Evolutionary conservation across 1,139 yeast species (phyloP), one percentile per base, ranked within the genome.

Genomic region (Yamadazyma pseudoaaseri): DNA sequence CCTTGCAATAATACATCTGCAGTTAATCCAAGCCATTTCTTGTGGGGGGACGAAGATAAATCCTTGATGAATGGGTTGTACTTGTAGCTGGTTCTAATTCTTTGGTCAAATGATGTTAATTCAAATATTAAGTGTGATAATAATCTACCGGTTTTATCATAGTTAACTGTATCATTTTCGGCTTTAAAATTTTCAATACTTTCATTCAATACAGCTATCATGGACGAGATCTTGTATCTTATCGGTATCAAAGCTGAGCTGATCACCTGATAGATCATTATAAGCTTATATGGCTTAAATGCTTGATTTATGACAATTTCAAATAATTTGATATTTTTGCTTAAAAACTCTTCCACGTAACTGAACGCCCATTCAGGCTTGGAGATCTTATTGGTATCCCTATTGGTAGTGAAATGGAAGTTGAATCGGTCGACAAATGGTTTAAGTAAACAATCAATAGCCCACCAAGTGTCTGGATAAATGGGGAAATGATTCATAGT

Each of bases 301-400:
- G 42, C 37, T n/a, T 52, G 52, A 29, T 62, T 68, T 3, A 62
- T 45, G 13, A 58, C 56, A 16, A 52, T 31, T 34, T 64, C 60
- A 39, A 80, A 49, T 31, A 63, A 48, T 16, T 58, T 46, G 25
- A 62, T 37, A 45, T 76, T 66, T 31, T 73, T 68, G 11, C 64
- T 62, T 14, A 85, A 45, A 36, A 78, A 74, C 12, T 70, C 69
- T 37, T 72, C 68, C 14, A 77, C 54, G 47, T 74, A 86, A 20
- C 64, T 65, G 39, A 82, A 70, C n/a, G 82, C 77, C 82, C 90
- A 81, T 53, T 86, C 95, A 0, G 95, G 95, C 48, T 80, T 81
- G 36, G 85, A 83, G 23, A 80, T 56, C 38, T 81, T 71, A 47
- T 83, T 84, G 0, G 95, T 84, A 13, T 79, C 81, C 30, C 65